phyloP scores from a whole-genome alignment of 331 rosid genomes.

The Acacia pycnantha region DNA sequence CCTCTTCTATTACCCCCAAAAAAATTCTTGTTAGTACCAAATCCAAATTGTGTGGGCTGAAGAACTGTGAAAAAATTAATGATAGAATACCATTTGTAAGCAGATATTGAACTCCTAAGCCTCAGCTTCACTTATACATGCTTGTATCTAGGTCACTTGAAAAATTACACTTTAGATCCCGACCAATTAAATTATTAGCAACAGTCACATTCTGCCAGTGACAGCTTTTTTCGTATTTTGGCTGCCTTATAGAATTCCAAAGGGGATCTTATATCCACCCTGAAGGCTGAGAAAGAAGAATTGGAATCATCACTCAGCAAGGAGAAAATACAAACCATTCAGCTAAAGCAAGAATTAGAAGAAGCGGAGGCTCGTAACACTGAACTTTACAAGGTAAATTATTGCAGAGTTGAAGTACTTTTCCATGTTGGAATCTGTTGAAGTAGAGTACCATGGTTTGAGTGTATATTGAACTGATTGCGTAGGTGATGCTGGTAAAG shows the following conservation, averaged over 20 bases:
- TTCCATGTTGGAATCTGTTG: conserved; percentile 6
- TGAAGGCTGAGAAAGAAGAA: conserved; percentile 87
- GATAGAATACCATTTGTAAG: conserved; percentile 6
- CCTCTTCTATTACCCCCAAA: background rate
- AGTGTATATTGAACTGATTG: conserved; percentile 2
- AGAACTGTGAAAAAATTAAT: conserved; percentile 7
- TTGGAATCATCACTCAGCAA: conserved; percentile 76
- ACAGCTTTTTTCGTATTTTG: conserved; percentile 23
- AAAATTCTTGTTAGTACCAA: background rate
- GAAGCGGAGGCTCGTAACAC: conserved; percentile 69
- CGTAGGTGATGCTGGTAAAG: background rate
- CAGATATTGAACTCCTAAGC: conserved; percentile 22
- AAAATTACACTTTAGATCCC: background rate
- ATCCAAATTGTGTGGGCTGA: background rate
- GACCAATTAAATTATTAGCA: conserved; percentile 14
- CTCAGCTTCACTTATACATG: background rate
- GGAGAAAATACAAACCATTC: conserved; percentile 67
- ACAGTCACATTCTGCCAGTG: conserved; percentile 17
- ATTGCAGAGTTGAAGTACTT: conserved; percentile 12
- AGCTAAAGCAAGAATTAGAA: conserved; percentile 80
- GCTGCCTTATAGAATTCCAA: conserved; percentile 60
- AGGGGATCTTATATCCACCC: conserved; percentile 57
- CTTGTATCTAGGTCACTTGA: conserved; percentile 9
- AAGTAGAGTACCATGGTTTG: background rate
- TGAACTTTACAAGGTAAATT: conserved; percentile 83